Evolutionary conservation across 2,329 filamentous ascomycete genomes (phyloP), one percentile per base, ranked within the genome.

Genomic region (Ascochyta viciae-villosae): DNA sequence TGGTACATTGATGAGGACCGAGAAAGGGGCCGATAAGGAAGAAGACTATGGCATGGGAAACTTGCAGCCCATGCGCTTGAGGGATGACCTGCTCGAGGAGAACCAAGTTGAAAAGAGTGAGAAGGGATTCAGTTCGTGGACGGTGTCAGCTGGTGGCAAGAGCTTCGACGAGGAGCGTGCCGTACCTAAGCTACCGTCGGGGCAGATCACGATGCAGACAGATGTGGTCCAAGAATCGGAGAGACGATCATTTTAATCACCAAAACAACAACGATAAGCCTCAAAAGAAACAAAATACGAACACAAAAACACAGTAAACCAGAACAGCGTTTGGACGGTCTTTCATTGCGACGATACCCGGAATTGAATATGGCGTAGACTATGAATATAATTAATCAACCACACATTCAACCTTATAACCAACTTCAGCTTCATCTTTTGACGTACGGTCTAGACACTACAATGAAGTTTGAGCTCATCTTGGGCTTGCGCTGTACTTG

Each of bases 151-250:
- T 6, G 63, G 72, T 3, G 60, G 68, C 6, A 63, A 61, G 48
- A 55, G 59, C n/a, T 71, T 67, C 19, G 66, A 73, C 12, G 71
- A 74, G 38, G 61, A 67, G 19, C 43, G 27, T 13, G 33, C 10
- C 13, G 27, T 53, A 19, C 54, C 54, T 12, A 2, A 24, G 6
- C 2, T 48, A 19, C 39, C 55, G 31, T 24, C 53, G 9, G 66
- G 64, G 6, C 63, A 64, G 3, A 72, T 74, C 33, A 71, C 64
- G 0, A 57, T 63, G 62, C 61, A 73, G 34, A 71, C 54, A n/a
- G 58, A 71, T 40, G 55, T 73, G 2, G 58, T 62, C 35, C 55
- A 67, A 43, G 59, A 64, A 27, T 62, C 63, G 3, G 65, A 69
- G 33, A 37, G 53, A 31, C 53, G 47, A 22, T 51, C 53, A 7